Percentiles rank a stretch among this genome's conserved stretches.
These are phyloP conservation scores for Lactifluus pinguis DNA, from an alignment of 768 basidiomycete species.

Conservation along the genomic window DNA sequence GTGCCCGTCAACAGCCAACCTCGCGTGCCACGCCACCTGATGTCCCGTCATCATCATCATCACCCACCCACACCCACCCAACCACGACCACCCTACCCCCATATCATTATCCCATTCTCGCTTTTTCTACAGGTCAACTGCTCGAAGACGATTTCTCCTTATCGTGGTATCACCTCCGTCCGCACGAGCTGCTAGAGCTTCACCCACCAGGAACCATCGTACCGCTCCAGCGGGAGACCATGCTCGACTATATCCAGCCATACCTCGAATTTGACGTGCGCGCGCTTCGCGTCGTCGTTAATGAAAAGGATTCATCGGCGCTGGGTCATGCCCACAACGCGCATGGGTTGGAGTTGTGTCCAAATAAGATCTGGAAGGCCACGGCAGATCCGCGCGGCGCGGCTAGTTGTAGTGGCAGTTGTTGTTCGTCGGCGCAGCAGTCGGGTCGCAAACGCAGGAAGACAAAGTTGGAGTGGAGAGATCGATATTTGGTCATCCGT, in stretches of 20 bases:
- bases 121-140: conserved; percentile 60
- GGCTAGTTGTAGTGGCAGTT: background rate
- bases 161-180: conserved; percentile 49
- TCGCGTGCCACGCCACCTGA: background rate
- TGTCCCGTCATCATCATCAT: background rate
- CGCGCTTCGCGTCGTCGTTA: conserved; percentile 39
- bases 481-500: conserved; percentile 53
- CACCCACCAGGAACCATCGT: conserved; percentile 37
- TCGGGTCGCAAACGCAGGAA: conserved; percentile 23
- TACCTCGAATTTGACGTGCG: conserved; percentile 51
- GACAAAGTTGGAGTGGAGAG: conserved; percentile 49
- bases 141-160: conserved; percentile 56
- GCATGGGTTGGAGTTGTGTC: background rate
- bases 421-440: background rate
- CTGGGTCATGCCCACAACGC: background rate
- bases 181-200: conserved; percentile 63
- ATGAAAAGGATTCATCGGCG: conserved; percentile 18
- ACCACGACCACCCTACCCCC: background rate
- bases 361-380: conserved; percentile 12
- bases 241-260: conserved; percentile 42
- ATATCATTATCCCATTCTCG: conserved; percentile 42
- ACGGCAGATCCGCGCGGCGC: background rate
- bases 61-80: background rate
- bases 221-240: conserved; percentile 33
- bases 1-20: background rate